phyloP scores from a whole-genome alignment of 148 eudicot species.

The Camellia japonica region DNA sequence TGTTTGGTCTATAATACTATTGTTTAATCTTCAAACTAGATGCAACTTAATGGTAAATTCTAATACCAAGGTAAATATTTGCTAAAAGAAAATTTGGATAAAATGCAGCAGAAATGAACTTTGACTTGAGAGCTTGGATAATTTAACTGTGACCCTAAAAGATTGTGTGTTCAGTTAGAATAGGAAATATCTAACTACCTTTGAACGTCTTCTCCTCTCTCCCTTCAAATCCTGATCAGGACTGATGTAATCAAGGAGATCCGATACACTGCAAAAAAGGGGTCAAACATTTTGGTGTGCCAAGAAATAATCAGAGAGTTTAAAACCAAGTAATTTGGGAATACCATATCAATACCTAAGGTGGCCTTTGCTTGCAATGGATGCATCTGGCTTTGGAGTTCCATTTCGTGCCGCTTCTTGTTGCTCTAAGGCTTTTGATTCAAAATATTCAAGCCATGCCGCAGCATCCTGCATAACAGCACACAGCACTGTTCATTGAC shows the following conservation, averaged over 20 bases:
- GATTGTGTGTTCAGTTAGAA: not conserved
- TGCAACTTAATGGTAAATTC: not conserved
- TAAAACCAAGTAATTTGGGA: slow-evolving; percentile 24
- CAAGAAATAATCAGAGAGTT: slow-evolving; percentile 4
- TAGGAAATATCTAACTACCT: slow-evolving; percentile 48
- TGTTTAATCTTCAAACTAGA: not conserved
- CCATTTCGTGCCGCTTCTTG: slow-evolving; percentile 93
- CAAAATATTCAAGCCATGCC: slow-evolving; percentile 99
- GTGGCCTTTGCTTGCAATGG: slow-evolving; percentile 99
- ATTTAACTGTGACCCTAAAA: not conserved
- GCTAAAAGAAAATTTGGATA: not conserved
- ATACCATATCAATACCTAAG: slow-evolving; percentile 70
- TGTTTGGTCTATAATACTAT: not conserved
- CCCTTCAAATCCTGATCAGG: slow-evolving; percentile 80
- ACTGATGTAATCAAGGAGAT: slow-evolving; percentile 94
- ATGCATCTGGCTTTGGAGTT: slow-evolving; percentile 94
- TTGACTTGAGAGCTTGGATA: not conserved
- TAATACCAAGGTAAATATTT: not conserved
- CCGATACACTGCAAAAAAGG: slow-evolving; percentile 76
- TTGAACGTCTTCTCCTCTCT: slow-evolving; percentile 76
- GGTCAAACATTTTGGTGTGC: slow-evolving; percentile 21
- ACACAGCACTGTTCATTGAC: not conserved
- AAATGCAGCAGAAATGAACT: not conserved
- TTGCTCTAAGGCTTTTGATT: slow-evolving; percentile 95
- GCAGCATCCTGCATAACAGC: slow-evolving; percentile 84